These are phyloP conservation scores for Scedosporium boydii DNA, from an alignment of 2,329 filamentous ascomycete species.

Conservation along the genomic window DNA sequence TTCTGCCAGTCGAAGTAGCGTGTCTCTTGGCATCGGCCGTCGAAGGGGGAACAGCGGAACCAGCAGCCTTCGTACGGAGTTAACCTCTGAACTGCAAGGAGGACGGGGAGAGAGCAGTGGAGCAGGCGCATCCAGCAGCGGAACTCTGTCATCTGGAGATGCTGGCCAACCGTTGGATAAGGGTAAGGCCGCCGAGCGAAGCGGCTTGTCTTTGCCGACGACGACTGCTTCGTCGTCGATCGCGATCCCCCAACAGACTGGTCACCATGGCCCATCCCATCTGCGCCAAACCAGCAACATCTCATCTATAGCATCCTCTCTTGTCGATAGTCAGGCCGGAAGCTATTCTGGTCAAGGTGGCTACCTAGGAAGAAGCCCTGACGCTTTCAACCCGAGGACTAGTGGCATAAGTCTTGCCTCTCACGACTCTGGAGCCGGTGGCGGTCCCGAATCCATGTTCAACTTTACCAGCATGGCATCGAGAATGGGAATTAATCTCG, in stretches of 20 bases:
- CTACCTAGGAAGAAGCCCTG: constrained; percentile 11
- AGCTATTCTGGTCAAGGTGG: constrained; percentile 33
- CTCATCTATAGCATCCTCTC: constrained; percentile 73
- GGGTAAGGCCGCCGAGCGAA: constrained; percentile 59
- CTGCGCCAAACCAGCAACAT: constrained; percentile 78
- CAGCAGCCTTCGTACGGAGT: constrained; percentile 50
- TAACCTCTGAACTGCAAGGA: constrained; percentile 30
- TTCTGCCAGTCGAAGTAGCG: constrained; percentile 52
- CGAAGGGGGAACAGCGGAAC: constrained; percentile 49
- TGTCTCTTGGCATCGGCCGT: constrained; percentile 51
- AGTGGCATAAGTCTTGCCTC: constrained; percentile 44
- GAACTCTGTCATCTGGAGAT: constrained; percentile 23
- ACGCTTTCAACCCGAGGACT: constrained; percentile 38
- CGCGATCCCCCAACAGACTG: constrained; percentile 34
- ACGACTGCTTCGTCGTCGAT: constrained; percentile 22
- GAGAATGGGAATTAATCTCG: constrained; percentile 62
- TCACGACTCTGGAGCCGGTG: constrained; percentile 43
- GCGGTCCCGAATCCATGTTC: constrained; percentile 64
- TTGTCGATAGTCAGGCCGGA: constrained; percentile 54
- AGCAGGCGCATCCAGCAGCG: constrained; percentile 20
- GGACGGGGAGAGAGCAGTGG: constrained; percentile 18
- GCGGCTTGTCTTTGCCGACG: constrained; percentile 11
- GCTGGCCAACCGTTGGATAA: constrained; percentile 35
- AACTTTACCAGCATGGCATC: constrained; percentile 84
- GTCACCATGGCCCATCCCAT: constrained; percentile 55